These are phyloP conservation scores for Penicillium flavigenum DNA, from an alignment of 495 filamentous ascomycete genomes.

Conservation along the genomic window DNA sequence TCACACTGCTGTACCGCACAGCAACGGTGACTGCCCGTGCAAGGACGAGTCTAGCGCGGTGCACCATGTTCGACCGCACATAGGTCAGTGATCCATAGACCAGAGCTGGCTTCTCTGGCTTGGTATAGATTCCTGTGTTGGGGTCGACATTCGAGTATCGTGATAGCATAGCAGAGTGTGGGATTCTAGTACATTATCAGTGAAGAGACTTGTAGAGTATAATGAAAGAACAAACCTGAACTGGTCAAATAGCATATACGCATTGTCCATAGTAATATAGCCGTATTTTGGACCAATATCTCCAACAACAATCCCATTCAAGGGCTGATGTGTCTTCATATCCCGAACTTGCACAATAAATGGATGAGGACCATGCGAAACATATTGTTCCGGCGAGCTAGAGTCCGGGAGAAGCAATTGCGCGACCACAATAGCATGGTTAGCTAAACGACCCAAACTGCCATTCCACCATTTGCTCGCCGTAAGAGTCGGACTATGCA, in stretches of 20 bases:
- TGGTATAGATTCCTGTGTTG: slow-evolving; percentile 40
- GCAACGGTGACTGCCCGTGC: slow-evolving; percentile 50
- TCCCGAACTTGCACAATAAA: slow-evolving; percentile 52
- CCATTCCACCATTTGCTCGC: slow-evolving; percentile 56
- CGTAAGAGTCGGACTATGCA: slow-evolving; percentile 49
- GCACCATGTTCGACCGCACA: slow-evolving; percentile 48
- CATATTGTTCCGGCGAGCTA: slow-evolving; percentile 18
- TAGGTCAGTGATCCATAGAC: slow-evolving; percentile 49
- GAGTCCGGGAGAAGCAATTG: slow-evolving; percentile 43
- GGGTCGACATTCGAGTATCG: slow-evolving; percentile 45
- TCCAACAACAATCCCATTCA: slow-evolving; percentile 46
- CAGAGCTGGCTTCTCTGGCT: slow-evolving; percentile 39
- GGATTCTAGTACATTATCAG: slow-evolving; percentile 27
- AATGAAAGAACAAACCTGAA: slow-evolving; percentile 22
- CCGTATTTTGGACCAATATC: slow-evolving; percentile 53
- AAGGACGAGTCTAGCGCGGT: slow-evolving; percentile 47
- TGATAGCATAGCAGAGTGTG: slow-evolving; percentile 47
- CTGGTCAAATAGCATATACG: slow-evolving; percentile 51
- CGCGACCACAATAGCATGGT: slow-evolving; percentile 47
- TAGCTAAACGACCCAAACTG: slow-evolving; percentile 44
- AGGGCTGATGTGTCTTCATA: slow-evolving; percentile 41
- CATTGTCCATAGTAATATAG: slow-evolving; percentile 50
- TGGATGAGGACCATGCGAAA: slow-evolving; percentile 45
- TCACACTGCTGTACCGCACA: slow-evolving; percentile 42
- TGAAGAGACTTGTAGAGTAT: background rate